phyloP scores from a whole-genome alignment of 306 rosid genomes.

The Lablab purpureus region DNA sequence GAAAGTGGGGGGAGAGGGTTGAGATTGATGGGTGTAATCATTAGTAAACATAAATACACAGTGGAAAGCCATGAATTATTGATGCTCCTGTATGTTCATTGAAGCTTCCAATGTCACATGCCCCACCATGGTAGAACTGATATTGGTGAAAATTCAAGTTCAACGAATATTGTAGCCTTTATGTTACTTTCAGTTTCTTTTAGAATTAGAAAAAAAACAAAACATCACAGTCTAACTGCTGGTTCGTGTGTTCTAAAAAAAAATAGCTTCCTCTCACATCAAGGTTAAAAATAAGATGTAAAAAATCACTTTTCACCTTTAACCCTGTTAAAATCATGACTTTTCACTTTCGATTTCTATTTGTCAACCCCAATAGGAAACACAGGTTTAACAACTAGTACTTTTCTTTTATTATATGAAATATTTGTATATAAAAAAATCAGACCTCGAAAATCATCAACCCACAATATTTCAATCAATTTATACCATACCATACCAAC shows the following conservation, averaged over 20 bases:
- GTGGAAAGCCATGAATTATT: slow-evolving; percentile 37
- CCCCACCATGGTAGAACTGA: slow-evolving; percentile 31
- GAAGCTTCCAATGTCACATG: slow-evolving; percentile 46
- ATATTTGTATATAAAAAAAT: too few species aligned
- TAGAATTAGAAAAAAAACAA: not conserved
- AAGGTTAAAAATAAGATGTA: slow-evolving; percentile 34
- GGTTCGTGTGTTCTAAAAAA: slow-evolving; percentile 24
- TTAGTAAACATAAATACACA: slow-evolving; percentile 39
- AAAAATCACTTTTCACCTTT: slow-evolving; percentile 24
- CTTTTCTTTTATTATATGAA: too few species aligned
- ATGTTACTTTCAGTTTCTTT: not conserved
- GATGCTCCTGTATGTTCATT: slow-evolving; percentile 30
- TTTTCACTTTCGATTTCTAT: slow-evolving; percentile 27
- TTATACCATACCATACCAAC: not conserved
- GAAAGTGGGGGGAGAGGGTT: not conserved
- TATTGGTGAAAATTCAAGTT: not conserved
- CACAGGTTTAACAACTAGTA: not conserved
- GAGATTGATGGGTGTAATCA: slow-evolving; percentile 58
- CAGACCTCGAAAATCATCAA: not conserved
- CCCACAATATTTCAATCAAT: not conserved
- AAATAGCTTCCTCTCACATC: slow-evolving; percentile 49
- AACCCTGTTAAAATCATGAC: slow-evolving; percentile 20
- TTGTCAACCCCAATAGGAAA: slow-evolving; percentile 2
- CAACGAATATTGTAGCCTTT: slow-evolving; percentile 12
- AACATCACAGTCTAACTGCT: slow-evolving; percentile 32